Conservation (phyloP, 805 yeast species). For the Nakazawaea peltata region DNA sequence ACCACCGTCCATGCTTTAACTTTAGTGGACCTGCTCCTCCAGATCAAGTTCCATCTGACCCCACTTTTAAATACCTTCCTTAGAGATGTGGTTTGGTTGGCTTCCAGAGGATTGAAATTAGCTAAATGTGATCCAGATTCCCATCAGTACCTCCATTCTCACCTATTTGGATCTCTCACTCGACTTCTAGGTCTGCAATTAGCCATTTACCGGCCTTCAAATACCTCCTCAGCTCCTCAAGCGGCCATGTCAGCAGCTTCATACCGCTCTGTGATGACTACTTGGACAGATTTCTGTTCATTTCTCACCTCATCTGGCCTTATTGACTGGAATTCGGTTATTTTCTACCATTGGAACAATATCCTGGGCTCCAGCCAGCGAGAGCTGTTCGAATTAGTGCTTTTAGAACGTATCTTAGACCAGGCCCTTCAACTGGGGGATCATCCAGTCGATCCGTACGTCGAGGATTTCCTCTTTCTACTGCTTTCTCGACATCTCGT, state of each 20-base stretch:
- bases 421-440: no score
- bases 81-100: neutral
- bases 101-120: neutral
- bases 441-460: no score
- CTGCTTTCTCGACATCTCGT: slow-evolving; percentile 4
- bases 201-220: neutral
- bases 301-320: no score
- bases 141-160: no score
- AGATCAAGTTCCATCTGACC: slow-evolving; percentile 7
- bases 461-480: slow-evolving; percentile 1
- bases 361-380: slow-evolving; percentile 7
- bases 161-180: slow-evolving; percentile 1
- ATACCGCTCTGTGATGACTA: no score
- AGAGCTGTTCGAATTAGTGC: slow-evolving; percentile 5
- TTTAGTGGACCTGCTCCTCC: neutral
- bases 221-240: no score
- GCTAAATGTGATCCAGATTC: no score
- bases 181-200: slow-evolving; percentile 5
- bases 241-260: no score
- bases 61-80: neutral
- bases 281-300: no score
- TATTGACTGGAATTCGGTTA: slow-evolving; percentile 6
- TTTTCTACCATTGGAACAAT: slow-evolving; percentile 4
- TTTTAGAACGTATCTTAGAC: slow-evolving; percentile 4
- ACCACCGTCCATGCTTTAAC: no score